Evolutionary conservation across 2,329 filamentous ascomycete genomes (phyloP).

Genomic region (Diaporthe humulicola): DNA sequence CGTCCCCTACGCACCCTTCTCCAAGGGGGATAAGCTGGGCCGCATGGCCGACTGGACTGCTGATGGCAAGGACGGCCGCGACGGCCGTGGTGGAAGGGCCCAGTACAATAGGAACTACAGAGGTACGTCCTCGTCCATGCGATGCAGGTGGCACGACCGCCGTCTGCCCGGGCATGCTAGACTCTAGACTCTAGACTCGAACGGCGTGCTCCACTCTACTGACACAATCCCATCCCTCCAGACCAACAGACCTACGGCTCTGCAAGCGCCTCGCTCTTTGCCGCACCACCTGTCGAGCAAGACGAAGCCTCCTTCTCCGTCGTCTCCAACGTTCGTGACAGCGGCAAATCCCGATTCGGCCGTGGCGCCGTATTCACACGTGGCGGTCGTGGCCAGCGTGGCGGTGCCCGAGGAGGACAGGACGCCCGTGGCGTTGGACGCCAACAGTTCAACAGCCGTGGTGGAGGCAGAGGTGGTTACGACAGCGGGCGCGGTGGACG

Average conservation of each 20-base stretch:
- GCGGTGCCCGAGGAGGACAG: conserved; percentile 72
- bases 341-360: conserved; percentile 87
- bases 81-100: conserved; percentile 80
- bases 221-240: conserved; percentile 52
- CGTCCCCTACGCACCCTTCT: conserved; percentile 97
- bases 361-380: conserved; percentile 93
- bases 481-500: conserved; percentile 36
- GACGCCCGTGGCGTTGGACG: conserved; percentile 70
- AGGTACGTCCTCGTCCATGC: conserved; percentile 68
- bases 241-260: conserved; percentile 98
- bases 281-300: conserved; percentile 85
- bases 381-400: conserved; percentile 82
- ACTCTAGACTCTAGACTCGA: not conserved
- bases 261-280: conserved; percentile 87
- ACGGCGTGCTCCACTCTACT: conserved; percentile 38
- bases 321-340: conserved; percentile 93
- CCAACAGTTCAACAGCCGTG: conserved; percentile 74
- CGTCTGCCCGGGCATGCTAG: not conserved
- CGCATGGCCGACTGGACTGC: conserved; percentile 99
- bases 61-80: conserved; percentile 86
- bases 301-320: conserved; percentile 98
- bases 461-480: conserved; percentile 75
- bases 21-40: conserved; percentile 97
- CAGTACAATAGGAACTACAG: conserved; percentile 95
- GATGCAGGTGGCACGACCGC: conserved; percentile 9